These are phyloP conservation scores for Plasmodium inui DNA, from an alignment of 169 alveolate genomes.

Conservation along the genomic window DNA sequence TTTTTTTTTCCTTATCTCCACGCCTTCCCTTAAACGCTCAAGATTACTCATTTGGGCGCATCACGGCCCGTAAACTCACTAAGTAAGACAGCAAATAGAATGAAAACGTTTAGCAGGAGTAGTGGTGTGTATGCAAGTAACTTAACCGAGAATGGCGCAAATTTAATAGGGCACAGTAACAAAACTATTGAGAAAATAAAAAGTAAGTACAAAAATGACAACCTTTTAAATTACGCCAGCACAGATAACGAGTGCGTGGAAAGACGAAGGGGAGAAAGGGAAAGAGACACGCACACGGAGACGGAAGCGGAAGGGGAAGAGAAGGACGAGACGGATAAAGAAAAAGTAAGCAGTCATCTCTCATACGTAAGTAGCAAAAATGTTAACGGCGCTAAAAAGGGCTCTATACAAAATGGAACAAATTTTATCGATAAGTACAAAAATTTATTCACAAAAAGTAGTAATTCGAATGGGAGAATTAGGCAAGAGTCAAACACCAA, in stretches of 20 bases:
- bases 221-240: constrained; percentile 35
- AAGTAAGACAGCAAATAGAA: constrained; percentile 65
- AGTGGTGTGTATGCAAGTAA: constrained; percentile 37
- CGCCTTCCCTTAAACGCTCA: neutral
- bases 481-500: constrained; percentile 15
- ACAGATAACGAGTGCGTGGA: constrained; percentile 35
- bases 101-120: constrained; percentile 42
- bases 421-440: constrained; percentile 9
- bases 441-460: constrained; percentile 7
- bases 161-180: constrained; percentile 19
- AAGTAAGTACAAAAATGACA: constrained; percentile 49
- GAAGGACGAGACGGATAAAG: neutral
- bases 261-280: neutral
- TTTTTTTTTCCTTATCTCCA: neutral
- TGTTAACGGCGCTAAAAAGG: constrained; percentile 16
- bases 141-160: constrained; percentile 47
- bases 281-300: neutral
- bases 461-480: constrained; percentile 4
- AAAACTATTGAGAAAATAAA: constrained; percentile 38
- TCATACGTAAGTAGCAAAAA: constrained; percentile 24
- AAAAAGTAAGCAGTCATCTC: constrained; percentile 4
- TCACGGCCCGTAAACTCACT: constrained; percentile 12
- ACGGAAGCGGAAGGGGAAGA: neutral
- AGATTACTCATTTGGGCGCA: constrained; percentile 6
- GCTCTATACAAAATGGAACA: constrained; percentile 21